Evolutionary conservation across 176 grass and related monocot genomes (phyloP).

Genomic region (Carex cristatella): DNA sequence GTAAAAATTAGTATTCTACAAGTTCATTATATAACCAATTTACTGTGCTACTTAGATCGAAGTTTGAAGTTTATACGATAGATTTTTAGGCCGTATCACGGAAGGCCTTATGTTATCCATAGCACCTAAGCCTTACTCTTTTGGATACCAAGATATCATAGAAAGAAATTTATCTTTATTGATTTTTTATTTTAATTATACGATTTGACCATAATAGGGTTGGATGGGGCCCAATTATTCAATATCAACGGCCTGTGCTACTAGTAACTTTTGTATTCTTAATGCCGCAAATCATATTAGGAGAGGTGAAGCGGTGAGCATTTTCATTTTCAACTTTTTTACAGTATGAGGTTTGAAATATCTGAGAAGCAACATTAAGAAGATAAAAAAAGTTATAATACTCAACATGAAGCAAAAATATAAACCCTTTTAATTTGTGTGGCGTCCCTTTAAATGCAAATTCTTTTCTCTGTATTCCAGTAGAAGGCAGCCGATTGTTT

Average conservation of each 20-base stretch:
- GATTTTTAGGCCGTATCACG: too few species aligned
- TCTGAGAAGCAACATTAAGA: background rate
- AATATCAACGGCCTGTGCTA: conserved; percentile 98
- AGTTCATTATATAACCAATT: too few species aligned
- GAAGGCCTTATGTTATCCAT: too few species aligned
- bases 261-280: conserved; percentile 99
- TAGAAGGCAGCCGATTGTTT: background rate
- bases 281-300: conserved; percentile 97
- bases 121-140: background rate
- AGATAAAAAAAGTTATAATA: background rate
- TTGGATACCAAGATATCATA: background rate
- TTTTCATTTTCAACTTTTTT: background rate
- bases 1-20: too few species aligned
- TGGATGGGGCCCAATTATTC: conserved; percentile 99
- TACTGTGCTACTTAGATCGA: too few species aligned
- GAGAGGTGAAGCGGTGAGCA: conserved; percentile 86
- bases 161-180: background rate
- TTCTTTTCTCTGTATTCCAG: background rate
- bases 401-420: background rate
- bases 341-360: background rate
- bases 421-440: background rate
- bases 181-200: background rate
- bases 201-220: conserved; percentile 36
- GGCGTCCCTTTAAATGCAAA: background rate
- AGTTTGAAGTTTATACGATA: too few species aligned